Evolutionary conservation across 208 protist genomes (phyloP).

Genomic region (Trichomonas gallinae): DNA sequence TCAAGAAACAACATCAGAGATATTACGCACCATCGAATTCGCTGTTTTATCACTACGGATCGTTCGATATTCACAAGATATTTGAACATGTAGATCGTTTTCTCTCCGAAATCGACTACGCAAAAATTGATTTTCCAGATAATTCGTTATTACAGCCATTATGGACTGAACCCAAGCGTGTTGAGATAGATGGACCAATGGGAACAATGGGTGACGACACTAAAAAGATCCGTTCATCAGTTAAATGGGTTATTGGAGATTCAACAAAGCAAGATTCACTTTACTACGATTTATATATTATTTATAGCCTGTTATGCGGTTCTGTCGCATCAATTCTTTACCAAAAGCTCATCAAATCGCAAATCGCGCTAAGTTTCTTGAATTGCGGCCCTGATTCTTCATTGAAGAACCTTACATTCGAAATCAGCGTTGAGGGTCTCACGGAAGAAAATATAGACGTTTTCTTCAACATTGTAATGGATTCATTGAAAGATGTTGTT

Average conservation of each 20-base stretch:
- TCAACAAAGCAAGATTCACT: neutral
- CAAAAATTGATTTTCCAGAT: too few relatives aligned
- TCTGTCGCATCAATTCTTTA: neutral
- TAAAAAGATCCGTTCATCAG: neutral
- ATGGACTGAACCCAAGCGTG: neutral
- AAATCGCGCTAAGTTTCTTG: neutral
- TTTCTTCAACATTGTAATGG: neutral
- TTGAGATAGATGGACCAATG: neutral
- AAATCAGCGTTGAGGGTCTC: neutral
- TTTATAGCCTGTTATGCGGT: neutral
- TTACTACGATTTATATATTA: neutral
- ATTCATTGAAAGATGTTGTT: neutral
- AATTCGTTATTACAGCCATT: neutral
- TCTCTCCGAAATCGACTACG: neutral
- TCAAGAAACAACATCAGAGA: constrained; percentile 31
- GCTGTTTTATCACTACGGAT: constrained; percentile 21
- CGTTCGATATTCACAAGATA: neutral
- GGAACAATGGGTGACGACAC: neutral
- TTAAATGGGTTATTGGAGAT: neutral
- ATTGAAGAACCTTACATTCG: neutral
- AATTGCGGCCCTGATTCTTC: neutral
- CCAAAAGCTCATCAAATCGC: neutral
- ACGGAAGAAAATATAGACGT: neutral
- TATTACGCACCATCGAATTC: constrained; percentile 42
- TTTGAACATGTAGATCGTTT: neutral